Conservation (phyloP, 2,329 filamentous ascomycete genomes). For the Phoma sp. region DNA sequence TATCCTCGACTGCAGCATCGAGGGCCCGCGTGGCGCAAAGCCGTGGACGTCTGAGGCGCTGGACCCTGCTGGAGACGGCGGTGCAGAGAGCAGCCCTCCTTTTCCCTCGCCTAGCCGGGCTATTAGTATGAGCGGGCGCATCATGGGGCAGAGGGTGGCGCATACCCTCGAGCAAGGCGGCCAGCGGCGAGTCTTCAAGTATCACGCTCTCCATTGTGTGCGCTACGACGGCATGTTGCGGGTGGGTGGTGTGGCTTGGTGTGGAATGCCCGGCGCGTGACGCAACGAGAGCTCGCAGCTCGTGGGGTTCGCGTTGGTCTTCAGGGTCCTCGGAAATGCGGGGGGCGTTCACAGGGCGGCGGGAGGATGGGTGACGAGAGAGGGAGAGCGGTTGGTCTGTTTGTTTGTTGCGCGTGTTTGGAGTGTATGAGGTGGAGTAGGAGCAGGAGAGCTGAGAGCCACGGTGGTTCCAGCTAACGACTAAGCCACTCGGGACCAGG, state of each 20-base stretch:
- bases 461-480: slow-evolving; percentile 18
- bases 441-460: slow-evolving; percentile 3
- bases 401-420: neutral
- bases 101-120: slow-evolving; percentile 41
- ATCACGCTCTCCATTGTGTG: slow-evolving; percentile 81
- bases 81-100: slow-evolving; percentile 30
- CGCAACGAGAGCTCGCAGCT: neutral
- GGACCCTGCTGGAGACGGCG: slow-evolving; percentile 30
- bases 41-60: slow-evolving; percentile 32
- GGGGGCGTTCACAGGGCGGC: slow-evolving; percentile 6
- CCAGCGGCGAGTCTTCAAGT: slow-evolving; percentile 85
- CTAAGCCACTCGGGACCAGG: slow-evolving; percentile 20
- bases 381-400: neutral
- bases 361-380: slow-evolving; percentile 2
- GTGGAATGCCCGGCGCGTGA: slow-evolving; percentile 21
- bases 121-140: slow-evolving; percentile 28
- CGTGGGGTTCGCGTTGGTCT: neutral
- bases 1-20: slow-evolving; percentile 57
- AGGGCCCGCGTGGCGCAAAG: slow-evolving; percentile 59
- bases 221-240: slow-evolving; percentile 39
- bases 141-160: neutral
- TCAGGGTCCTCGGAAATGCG: neutral
- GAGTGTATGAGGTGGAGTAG: neutral
- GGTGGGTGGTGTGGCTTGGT: slow-evolving; percentile 25
- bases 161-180: slow-evolving; percentile 85